A percentile compares a stretch with the other conserved stretches of the same genome.
Conservation (phyloP, 306 rosid genomes). For the Rosa chinensis region DNA sequence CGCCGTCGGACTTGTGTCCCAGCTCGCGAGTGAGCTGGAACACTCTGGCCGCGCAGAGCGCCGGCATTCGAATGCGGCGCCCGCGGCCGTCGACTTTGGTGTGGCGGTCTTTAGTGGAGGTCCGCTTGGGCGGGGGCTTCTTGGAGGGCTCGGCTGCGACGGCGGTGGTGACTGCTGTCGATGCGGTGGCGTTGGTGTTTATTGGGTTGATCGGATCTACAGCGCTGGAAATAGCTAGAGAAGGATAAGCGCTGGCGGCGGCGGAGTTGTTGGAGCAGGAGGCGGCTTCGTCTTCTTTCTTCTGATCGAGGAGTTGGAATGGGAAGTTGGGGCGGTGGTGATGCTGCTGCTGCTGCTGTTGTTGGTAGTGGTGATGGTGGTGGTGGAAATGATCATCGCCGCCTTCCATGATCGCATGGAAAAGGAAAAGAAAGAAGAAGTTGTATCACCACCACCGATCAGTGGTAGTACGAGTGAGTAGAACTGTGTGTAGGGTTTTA, state of each 20-base stretch:
- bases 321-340: slow-evolving; percentile 79
- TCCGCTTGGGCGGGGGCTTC: slow-evolving; percentile 65
- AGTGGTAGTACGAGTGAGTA: background rate
- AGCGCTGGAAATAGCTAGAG: slow-evolving; percentile 19
- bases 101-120: slow-evolving; percentile 90
- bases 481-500: slow-evolving; percentile 18
- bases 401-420: slow-evolving; percentile 88
- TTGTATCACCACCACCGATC: background rate
- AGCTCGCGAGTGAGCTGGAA: slow-evolving; percentile 80
- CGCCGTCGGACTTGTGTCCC: slow-evolving; percentile 87
- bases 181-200: slow-evolving; percentile 14
- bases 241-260: slow-evolving; percentile 16
- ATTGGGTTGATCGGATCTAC: slow-evolving; percentile 26
- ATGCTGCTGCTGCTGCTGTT: slow-evolving; percentile 22
- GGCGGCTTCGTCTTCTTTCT: slow-evolving; percentile 73
- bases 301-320: slow-evolving; percentile 71
- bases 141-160: slow-evolving; percentile 44
- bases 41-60: slow-evolving; percentile 85
- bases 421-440: slow-evolving; percentile 2
- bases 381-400: slow-evolving; percentile 67
- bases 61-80: slow-evolving; percentile 92
- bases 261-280: slow-evolving; percentile 55
- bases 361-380: slow-evolving; percentile 22
- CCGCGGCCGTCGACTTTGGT: slow-evolving; percentile 88
- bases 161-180: background rate